phyloP scores from a whole-genome alignment of 768 basidiomycete species.

The Boletus pseudopeckii region DNA sequence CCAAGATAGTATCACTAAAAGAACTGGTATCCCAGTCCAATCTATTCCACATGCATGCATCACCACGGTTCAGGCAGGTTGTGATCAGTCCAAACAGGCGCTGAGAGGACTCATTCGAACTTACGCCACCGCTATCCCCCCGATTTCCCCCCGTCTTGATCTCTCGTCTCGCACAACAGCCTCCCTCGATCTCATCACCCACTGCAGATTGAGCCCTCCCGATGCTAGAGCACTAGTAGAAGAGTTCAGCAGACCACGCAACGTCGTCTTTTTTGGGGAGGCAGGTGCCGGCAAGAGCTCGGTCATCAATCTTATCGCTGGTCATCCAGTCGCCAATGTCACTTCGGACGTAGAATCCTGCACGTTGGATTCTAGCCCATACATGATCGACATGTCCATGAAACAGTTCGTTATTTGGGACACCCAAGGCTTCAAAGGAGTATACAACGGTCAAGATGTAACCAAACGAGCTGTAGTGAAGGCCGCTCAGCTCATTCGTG shows the following conservation, averaged over 20 bases:
- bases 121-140: neutral
- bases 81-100: neutral
- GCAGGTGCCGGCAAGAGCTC: constrained; percentile 28
- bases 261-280: constrained; percentile 37
- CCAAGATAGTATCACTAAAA: neutral
- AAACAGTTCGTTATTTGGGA: constrained; percentile 3
- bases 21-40: neutral
- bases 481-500: constrained; percentile 23
- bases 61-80: neutral
- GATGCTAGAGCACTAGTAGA: neutral
- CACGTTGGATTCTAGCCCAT: neutral
- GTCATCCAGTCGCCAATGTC: neutral
- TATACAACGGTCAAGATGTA: neutral
- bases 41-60: neutral
- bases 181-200: neutral
- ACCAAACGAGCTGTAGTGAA: constrained; percentile 1
- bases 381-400: neutral
- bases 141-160: neutral
- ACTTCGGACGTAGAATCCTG: neutral
- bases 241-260: neutral
- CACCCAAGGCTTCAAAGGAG: neutral
- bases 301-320: constrained; percentile 9
- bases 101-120: neutral
- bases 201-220: neutral
- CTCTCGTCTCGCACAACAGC: neutral